phyloP scores from a whole-genome alignment of 805 yeast genomes.

The Kuraishia molischiana region DNA sequence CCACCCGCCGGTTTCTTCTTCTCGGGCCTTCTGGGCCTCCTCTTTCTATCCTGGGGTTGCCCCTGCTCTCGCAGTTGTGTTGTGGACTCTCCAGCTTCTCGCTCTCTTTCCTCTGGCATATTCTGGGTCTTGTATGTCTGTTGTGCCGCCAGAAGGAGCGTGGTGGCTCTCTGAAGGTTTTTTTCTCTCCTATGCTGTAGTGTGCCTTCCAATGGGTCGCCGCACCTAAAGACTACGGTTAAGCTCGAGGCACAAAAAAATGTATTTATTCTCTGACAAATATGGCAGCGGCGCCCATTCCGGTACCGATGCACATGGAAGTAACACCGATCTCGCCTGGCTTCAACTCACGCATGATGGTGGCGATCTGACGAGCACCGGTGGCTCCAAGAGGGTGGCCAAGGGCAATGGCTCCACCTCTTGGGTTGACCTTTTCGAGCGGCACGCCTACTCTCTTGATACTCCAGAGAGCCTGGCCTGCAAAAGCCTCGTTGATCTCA shows the following conservation, averaged over 20 bases:
- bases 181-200: too few relatives aligned
- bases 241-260: too few relatives aligned
- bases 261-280: slow-evolving; percentile 70
- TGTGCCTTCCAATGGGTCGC: too few relatives aligned
- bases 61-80: too few relatives aligned
- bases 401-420: slow-evolving; percentile 94
- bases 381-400: slow-evolving; percentile 93
- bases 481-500: slow-evolving; percentile 95
- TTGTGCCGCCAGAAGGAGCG: too few relatives aligned
- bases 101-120: too few relatives aligned
- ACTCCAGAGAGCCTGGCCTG: slow-evolving; percentile 85
- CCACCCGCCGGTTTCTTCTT: not conserved
- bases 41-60: not conserved
- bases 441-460: slow-evolving; percentile 60
- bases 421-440: slow-evolving; percentile 65
- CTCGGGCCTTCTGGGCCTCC: not conserved
- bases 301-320: slow-evolving; percentile 97
- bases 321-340: slow-evolving; percentile 82
- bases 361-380: slow-evolving; percentile 83
- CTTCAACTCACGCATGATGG: slow-evolving; percentile 71
- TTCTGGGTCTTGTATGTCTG: too few relatives aligned
- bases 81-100: too few relatives aligned
- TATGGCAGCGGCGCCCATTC: slow-evolving; percentile 96
- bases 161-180: too few relatives aligned
- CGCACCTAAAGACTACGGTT: too few relatives aligned